Percentiles rank a stretch among this genome's conserved stretches.
Conservation (phyloP, 441 rosid species). For the Hypseocharis bilobata region DNA sequence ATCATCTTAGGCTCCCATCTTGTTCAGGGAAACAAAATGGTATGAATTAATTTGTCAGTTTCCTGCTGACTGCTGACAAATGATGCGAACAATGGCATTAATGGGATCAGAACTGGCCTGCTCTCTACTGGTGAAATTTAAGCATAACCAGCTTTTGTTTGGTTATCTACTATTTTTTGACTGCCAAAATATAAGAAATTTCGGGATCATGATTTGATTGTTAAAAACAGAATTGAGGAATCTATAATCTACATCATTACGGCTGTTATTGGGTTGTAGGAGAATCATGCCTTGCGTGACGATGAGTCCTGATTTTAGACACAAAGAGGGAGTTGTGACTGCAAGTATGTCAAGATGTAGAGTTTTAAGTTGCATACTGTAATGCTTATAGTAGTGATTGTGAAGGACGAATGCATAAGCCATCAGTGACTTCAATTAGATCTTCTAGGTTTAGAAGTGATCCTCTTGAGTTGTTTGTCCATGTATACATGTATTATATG, state of each 20-base stretch:
- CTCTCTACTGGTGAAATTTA: too few species aligned
- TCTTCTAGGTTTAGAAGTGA: conserved; percentile 11
- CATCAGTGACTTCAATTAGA: conserved; percentile 3
- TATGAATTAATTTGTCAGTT: neutral
- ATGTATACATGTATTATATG: neutral
- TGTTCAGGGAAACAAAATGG: neutral
- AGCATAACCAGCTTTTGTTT: neutral
- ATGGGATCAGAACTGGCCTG: too few species aligned
- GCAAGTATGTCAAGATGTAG: neutral
- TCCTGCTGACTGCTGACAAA: neutral
- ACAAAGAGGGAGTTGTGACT: too few species aligned
- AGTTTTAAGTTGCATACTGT: neutral
- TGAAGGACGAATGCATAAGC: neutral
- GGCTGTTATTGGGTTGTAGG: neutral
- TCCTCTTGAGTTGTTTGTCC: conserved; percentile 11
- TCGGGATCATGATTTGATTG: neutral
- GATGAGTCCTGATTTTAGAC: too few species aligned
- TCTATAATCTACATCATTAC: neutral
- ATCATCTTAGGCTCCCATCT: neutral
- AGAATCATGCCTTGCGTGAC: neutral
- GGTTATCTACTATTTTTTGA: neutral
- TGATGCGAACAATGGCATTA: too few species aligned
- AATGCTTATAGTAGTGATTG: neutral
- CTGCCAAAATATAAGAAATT: neutral
- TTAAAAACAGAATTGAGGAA: neutral